phyloP scores from a whole-genome alignment of 768 basidiomycete genomes.

The Russula sp. region DNA sequence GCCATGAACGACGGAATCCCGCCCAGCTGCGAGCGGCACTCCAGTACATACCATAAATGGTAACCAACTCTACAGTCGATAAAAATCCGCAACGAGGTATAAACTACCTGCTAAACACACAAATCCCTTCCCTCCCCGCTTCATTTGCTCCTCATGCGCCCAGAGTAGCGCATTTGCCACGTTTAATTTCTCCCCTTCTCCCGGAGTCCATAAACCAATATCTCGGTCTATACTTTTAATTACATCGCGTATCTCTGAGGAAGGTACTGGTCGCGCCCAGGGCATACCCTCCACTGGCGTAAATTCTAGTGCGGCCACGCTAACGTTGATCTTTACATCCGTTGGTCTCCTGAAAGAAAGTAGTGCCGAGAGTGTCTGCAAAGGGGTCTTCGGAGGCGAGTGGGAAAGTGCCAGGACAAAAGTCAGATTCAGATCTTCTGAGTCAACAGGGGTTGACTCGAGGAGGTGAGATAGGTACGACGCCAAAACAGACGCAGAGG shows the following conservation, averaged over 20 bases:
- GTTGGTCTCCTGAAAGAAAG: slow-evolving; percentile 34
- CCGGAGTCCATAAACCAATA: slow-evolving; percentile 41
- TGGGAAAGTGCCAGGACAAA: slow-evolving; percentile 80
- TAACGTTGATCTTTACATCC: slow-evolving; percentile 28
- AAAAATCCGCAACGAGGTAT: slow-evolving; percentile 92
- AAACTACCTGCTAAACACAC: slow-evolving; percentile 84
- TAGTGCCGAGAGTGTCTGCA: slow-evolving; percentile 63
- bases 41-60: neutral
- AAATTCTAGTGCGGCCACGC: slow-evolving; percentile 55
- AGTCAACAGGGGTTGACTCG: slow-evolving; percentile 23
- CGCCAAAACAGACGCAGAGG: slow-evolving; percentile 62
- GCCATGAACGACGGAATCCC: neutral
- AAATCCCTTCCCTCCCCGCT: slow-evolving; percentile 31
- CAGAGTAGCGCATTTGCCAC: slow-evolving; percentile 46
- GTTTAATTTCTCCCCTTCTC: slow-evolving; percentile 29
- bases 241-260: slow-evolving; percentile 40
- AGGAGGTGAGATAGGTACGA: slow-evolving; percentile 48
- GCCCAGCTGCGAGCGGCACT: neutral
- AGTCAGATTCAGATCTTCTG: slow-evolving; percentile 39
- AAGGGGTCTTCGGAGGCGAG: slow-evolving; percentile 78
- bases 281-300: slow-evolving; percentile 87
- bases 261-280: slow-evolving; percentile 70
- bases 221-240: slow-evolving; percentile 38
- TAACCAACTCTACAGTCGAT: slow-evolving; percentile 34
- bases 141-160: slow-evolving; percentile 21